Conservation (phyloP, 805 yeast species). For the Martiniozyma abietophila region DNA sequence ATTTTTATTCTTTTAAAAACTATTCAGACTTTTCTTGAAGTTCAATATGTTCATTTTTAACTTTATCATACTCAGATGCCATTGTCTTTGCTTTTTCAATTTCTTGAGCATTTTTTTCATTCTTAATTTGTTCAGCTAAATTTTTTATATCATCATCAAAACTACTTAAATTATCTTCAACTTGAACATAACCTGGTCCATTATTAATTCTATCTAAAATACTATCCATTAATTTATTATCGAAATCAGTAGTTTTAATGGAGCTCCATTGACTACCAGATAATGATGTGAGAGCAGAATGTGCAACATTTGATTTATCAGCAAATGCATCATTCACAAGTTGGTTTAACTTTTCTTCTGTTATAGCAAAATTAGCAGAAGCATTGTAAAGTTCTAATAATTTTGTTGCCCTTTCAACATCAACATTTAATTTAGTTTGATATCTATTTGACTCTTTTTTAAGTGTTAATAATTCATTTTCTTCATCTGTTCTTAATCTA, state of each 20-base stretch:
- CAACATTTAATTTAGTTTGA: conserved; percentile 39
- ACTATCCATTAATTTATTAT: conserved; percentile 20
- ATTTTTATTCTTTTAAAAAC: too few relatives aligned
- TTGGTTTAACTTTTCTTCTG: conserved; percentile 53
- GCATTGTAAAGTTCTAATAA: conserved; percentile 67
- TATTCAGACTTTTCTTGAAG: too few relatives aligned
- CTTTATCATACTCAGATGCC: conserved; percentile 6
- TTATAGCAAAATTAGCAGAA: conserved; percentile 58
- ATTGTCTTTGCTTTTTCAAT: conserved; percentile 19
- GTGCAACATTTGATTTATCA: conserved; percentile 27
- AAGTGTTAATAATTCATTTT: conserved; percentile 42
- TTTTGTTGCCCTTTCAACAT: conserved; percentile 44
- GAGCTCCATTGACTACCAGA: conserved; percentile 13
- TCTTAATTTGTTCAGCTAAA: conserved; percentile 18
- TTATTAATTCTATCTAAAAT: conserved; percentile 24
- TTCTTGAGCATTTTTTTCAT: conserved; percentile 15
- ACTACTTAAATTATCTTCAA: conserved; percentile 25
- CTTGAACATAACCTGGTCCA: conserved; percentile 26
- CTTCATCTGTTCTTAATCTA: conserved; percentile 65
- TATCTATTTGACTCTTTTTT: conserved; percentile 64
- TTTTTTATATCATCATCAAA: conserved; percentile 18
- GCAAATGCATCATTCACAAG: conserved; percentile 50
- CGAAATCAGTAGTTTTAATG: conserved; percentile 17
- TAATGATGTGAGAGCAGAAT: conserved; percentile 5
- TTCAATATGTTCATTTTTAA: conserved; percentile 5